phyloP scores from a whole-genome alignment of 257 asterid species.

The Gentiana dahurica region DNA sequence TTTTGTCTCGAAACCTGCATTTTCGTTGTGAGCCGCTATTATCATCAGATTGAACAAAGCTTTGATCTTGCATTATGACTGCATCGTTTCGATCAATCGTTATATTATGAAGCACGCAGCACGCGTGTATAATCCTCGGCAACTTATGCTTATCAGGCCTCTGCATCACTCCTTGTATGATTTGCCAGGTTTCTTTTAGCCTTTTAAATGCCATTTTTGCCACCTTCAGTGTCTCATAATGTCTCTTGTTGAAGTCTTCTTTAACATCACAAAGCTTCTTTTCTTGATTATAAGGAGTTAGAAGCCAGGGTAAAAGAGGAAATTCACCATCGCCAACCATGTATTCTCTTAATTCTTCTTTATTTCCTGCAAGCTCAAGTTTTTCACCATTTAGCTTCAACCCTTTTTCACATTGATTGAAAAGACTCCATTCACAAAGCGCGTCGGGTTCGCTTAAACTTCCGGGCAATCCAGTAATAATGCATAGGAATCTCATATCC shows the following conservation, averaged over 20 bases:
- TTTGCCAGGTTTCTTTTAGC: conserved; percentile 21
- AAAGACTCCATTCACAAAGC: conserved; percentile 12
- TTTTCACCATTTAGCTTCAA: conserved; percentile 37
- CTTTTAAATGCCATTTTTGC: conserved; percentile 14
- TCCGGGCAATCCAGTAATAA: conserved; percentile 21
- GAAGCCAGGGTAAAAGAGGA: conserved; percentile 27
- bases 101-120: conserved; percentile 22
- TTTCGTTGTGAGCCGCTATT: conserved; percentile 13
- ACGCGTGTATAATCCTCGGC: conserved; percentile 17
- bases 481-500: conserved; percentile 17
- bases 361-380: conserved; percentile 18
- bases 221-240: conserved; percentile 12
- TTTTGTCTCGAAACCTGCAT: not conserved
- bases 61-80: conserved; percentile 1
- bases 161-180: conserved; percentile 19
- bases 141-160: conserved; percentile 16
- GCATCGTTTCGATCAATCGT: conserved; percentile 16
- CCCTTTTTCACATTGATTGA: conserved; percentile 7
- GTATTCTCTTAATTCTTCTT: conserved; percentile 8
- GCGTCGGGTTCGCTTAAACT: conserved; percentile 10
- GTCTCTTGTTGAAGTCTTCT: conserved; percentile 14
- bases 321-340: conserved; percentile 20
- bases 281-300: conserved; percentile 15
- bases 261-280: conserved; percentile 7
- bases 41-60: not conserved